Evolutionary conservation across 345 rosid species (phyloP).

Genomic region (Bruguiera sexangula): DNA sequence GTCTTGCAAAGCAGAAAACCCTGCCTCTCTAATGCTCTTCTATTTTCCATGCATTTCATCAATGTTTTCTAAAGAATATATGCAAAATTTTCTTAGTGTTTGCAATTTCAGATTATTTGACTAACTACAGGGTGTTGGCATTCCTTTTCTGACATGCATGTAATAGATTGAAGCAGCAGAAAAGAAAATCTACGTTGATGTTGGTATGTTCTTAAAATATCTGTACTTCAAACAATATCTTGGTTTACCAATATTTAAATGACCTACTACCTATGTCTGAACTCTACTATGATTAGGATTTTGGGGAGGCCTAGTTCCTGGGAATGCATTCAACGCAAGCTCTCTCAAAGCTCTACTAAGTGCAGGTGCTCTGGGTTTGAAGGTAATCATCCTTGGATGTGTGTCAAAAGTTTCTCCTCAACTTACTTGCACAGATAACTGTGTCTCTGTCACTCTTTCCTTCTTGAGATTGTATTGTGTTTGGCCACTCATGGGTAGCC

Average conservation of each 20-base stretch:
- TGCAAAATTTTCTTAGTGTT: no score
- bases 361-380: constrained; percentile 92
- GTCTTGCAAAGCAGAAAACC: background rate
- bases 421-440: background rate
- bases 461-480: background rate
- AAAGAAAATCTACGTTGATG: constrained; percentile 72
- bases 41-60: background rate
- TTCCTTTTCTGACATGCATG: constrained; percentile 17
- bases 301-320: constrained; percentile 98
- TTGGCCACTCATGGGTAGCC: background rate
- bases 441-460: background rate
- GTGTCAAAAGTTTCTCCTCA: background rate
- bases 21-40: background rate
- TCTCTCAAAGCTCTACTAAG: constrained; percentile 65
- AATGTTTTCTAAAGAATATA: background rate
- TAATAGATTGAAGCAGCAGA: constrained; percentile 69
- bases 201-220: constrained; percentile 48
- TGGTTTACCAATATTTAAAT: constrained; percentile 18
- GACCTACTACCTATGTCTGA: background rate
- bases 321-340: constrained; percentile 71
- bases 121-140: constrained; percentile 11
- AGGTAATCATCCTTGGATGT: constrained; percentile 43
- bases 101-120: background rate
- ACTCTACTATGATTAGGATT: constrained; percentile 51
- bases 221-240: constrained; percentile 6